Percentiles rank a stretch among this genome's conserved stretches.
Evolutionary conservation across 2,329 filamentous ascomycete genomes (phyloP).

Genomic region (Orbilia quercus): DNA sequence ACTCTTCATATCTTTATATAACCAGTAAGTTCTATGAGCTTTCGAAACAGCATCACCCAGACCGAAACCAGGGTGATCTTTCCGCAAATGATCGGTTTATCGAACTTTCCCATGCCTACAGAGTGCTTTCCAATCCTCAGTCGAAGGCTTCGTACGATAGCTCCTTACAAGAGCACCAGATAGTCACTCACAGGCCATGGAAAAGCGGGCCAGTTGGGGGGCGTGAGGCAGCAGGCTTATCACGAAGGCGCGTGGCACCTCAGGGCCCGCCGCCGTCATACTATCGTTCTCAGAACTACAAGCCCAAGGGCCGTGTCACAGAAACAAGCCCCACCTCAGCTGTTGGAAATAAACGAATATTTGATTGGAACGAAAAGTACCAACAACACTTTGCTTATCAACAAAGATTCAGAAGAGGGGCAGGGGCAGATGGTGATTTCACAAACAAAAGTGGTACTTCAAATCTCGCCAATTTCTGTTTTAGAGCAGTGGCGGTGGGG

Average conservation of each 20-base stretch:
- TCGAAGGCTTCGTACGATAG: conserved; percentile 86
- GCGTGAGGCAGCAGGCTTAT: conserved; percentile 82
- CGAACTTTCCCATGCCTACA: conserved; percentile 84
- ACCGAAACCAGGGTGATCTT: conserved; percentile 83
- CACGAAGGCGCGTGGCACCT: conserved; percentile 78
- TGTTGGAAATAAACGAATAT: conserved; percentile 74
- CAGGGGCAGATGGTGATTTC: not conserved
- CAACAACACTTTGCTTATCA: conserved; percentile 72
- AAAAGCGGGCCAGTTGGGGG: conserved; percentile 74
- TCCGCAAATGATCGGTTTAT: conserved; percentile 80
- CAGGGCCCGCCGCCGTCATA: conserved; percentile 89
- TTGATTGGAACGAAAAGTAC: conserved; percentile 78
- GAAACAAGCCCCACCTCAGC: conserved; percentile 66
- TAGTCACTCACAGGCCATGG: conserved; percentile 66
- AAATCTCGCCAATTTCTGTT: conserved; percentile 33
- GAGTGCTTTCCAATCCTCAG: conserved; percentile 75
- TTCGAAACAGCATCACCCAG: conserved; percentile 91
- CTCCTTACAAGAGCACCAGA: conserved; percentile 58
- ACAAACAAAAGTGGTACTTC: conserved; percentile 6
- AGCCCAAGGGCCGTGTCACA: conserved; percentile 68
- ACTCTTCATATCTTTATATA: too few species aligned
- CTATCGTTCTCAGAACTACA: conserved; percentile 75
- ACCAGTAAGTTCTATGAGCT: conserved; percentile 79
- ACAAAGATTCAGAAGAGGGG: conserved; percentile 61
- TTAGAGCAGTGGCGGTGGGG: conserved; percentile 42